These are phyloP conservation scores for Didymella pomorum DNA, from an alignment of 2,329 filamentous ascomycete species.

Conservation along the genomic window DNA sequence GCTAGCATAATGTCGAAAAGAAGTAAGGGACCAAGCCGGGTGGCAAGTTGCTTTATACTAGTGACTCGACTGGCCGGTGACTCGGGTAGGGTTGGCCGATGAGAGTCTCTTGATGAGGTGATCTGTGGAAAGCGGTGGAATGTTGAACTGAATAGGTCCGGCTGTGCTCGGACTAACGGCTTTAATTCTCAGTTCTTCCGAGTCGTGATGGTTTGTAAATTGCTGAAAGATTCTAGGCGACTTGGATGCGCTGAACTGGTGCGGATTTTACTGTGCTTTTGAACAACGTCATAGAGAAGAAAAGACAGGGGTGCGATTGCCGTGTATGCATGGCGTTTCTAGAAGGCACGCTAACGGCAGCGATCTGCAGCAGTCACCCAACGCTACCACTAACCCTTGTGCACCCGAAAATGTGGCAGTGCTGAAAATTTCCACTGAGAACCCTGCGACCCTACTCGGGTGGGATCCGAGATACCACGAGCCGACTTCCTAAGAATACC, in stretches of 20 bases:
- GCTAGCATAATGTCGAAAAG: conserved; percentile 48
- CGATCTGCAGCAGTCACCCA: conserved; percentile 27
- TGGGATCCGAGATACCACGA: conserved; percentile 32
- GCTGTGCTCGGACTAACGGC: conserved; percentile 39
- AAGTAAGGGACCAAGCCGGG: conserved; percentile 45
- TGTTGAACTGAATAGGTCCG: conserved; percentile 28
- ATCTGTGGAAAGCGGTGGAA: conserved; percentile 43
- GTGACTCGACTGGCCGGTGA: conserved; percentile 38
- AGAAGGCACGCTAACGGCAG: conserved; percentile 22
- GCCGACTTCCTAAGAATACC: conserved; percentile 30
- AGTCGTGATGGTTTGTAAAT: conserved; percentile 43
- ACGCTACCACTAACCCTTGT: conserved; percentile 10
- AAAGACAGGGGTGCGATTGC: conserved; percentile 26
- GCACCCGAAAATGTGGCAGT: conserved; percentile 17
- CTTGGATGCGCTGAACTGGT: conserved; percentile 32
- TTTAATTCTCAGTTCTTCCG: conserved; percentile 28
- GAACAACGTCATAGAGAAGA: conserved; percentile 20
- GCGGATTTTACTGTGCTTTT: conserved; percentile 27
- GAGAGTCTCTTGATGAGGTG: conserved; percentile 42
- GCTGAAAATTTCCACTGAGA: conserved; percentile 24
- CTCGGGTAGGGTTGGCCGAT: conserved; percentile 34
- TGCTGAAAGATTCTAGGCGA: conserved; percentile 45
- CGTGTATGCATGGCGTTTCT: conserved; percentile 29
- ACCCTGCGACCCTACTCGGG: conserved; percentile 29
- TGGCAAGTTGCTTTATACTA: conserved; percentile 52